Evolutionary conservation across 495 filamentous ascomycete genomes (phyloP).

Genomic region (Trichodelitschia bisporula): DNA sequence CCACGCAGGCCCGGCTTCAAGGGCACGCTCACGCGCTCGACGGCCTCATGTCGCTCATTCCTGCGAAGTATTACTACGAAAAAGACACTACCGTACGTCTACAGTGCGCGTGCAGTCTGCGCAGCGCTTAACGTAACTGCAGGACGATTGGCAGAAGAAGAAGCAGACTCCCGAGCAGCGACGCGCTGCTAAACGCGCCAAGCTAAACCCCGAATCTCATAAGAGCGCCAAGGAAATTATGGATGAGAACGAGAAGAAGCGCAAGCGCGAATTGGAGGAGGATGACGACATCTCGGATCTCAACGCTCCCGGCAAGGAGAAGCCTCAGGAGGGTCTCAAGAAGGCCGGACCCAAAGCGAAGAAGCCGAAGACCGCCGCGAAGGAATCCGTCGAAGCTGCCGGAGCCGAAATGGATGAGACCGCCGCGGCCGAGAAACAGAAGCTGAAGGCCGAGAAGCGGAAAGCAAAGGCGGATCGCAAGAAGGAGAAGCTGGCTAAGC

Average conservation of each 20-base stretch:
- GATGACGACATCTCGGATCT: slow-evolving; percentile 7
- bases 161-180: slow-evolving; percentile 19
- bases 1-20: slow-evolving; percentile 51
- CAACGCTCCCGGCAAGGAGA: slow-evolving; percentile 8
- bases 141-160: slow-evolving; percentile 19
- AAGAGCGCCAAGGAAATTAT: slow-evolving; percentile 46
- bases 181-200: slow-evolving; percentile 27
- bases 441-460: slow-evolving; percentile 16
- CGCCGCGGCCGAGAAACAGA: slow-evolving; percentile 5
- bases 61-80: slow-evolving; percentile 77
- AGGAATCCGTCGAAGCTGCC: slow-evolving; percentile 4
- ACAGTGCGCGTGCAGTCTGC: too few species aligned
- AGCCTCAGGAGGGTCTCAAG: slow-evolving; percentile 12
- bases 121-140: slow-evolving; percentile 3
- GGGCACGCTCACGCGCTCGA: slow-evolving; percentile 74
- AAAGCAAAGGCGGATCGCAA: slow-evolving; percentile 17
- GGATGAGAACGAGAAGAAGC: slow-evolving; percentile 17
- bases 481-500: slow-evolving; percentile 21
- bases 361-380: slow-evolving; percentile 19
- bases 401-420: slow-evolving; percentile 14
- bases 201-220: slow-evolving; percentile 42
- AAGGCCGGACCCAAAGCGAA: slow-evolving; percentile 12
- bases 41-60: slow-evolving; percentile 75
- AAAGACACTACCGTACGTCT: slow-evolving; percentile 60
- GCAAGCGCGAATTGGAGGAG: slow-evolving; percentile 17